A percentile compares a stretch with the other conserved stretches of the same genome.
Evolutionary conservation across 345 rosid species (phyloP).

Genomic region (Brassica juncea): DNA sequence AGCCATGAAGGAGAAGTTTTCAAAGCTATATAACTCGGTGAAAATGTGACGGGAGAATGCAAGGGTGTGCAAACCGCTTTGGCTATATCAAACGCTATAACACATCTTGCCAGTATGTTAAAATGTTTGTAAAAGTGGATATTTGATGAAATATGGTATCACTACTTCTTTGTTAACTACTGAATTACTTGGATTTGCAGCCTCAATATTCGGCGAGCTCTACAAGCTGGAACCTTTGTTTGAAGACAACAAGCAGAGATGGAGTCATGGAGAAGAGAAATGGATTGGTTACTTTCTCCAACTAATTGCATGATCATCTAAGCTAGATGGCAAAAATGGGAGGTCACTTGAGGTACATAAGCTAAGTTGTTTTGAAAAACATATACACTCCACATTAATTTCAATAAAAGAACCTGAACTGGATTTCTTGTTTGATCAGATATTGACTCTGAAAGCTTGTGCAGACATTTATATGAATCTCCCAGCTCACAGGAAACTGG

Average conservation of each 20-base stretch:
- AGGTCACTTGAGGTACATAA: constrained; percentile 66
- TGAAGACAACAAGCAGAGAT: constrained; percentile 69
- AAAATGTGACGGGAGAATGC: constrained; percentile 75
- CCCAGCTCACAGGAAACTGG: constrained; percentile 88
- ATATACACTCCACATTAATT: not conserved
- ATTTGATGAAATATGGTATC: constrained; percentile 26
- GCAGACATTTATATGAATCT: constrained; percentile 90
- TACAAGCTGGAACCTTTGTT: constrained; percentile 91
- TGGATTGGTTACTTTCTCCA: constrained; percentile 94
- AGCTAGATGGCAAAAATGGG: constrained; percentile 74
- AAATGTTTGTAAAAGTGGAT: not conserved
- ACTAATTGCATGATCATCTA: constrained; percentile 90
- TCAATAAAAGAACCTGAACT: constrained; percentile 20
- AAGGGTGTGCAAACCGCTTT: constrained; percentile 70
- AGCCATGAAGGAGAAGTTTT: constrained; percentile 76
- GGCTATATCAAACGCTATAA: constrained; percentile 81
- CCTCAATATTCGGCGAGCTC: constrained; percentile 81
- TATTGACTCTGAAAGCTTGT: constrained; percentile 89
- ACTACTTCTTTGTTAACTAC: constrained; percentile 32
- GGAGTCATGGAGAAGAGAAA: constrained; percentile 59
- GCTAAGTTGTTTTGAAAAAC: not conserved
- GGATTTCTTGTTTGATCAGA: constrained; percentile 51
- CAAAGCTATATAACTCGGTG: constrained; percentile 74
- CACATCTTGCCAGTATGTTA: constrained; percentile 73
- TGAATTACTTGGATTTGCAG: constrained; percentile 41